phyloP scores from a whole-genome alignment of 371 early-diverging fungal species.

The Smittium culicis region DNA sequence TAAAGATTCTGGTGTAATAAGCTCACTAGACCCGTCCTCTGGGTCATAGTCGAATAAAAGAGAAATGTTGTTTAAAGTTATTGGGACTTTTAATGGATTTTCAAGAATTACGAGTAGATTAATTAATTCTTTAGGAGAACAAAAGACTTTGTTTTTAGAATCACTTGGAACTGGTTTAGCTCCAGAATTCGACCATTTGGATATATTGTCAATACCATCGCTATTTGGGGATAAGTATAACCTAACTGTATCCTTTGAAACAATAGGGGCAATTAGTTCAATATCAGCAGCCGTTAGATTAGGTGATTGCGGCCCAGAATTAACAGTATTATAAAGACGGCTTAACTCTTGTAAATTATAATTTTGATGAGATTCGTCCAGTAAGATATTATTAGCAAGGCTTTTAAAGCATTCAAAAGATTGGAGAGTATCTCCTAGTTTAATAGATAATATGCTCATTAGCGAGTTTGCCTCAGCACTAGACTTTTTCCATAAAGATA shows the following conservation, averaged over 20 bases:
- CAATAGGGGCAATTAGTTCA: constrained; percentile 21
- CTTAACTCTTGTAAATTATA: constrained; percentile 28
- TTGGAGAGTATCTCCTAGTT: constrained; percentile 9
- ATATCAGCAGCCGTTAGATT: constrained; percentile 1
- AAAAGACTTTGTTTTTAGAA: constrained; percentile 8
- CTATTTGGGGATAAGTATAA: constrained; percentile 22
- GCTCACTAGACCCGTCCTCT: neutral
- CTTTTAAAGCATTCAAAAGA: constrained; percentile 24
- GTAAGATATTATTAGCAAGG: constrained; percentile 19
- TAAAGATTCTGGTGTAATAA: constrained; percentile 7
- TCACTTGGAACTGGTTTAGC: neutral
- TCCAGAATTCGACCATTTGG: neutral
- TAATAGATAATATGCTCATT: neutral
- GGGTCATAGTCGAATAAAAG: constrained; percentile 16
- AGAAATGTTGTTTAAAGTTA: constrained; percentile 24
- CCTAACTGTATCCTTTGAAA: constrained; percentile 17
- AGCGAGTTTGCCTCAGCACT: neutral
- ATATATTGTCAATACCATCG: neutral
- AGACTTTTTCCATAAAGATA: neutral
- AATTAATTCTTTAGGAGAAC: constrained; percentile 27
- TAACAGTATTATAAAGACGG: constrained; percentile 18
- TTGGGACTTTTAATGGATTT: constrained; percentile 27
- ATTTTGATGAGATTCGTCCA: constrained; percentile 23
- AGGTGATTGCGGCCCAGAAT: neutral
- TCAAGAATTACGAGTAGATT: constrained; percentile 24